Evolutionary conservation across 441 rosid genomes (phyloP).

Genomic region (Adansonia gregorii): DNA sequence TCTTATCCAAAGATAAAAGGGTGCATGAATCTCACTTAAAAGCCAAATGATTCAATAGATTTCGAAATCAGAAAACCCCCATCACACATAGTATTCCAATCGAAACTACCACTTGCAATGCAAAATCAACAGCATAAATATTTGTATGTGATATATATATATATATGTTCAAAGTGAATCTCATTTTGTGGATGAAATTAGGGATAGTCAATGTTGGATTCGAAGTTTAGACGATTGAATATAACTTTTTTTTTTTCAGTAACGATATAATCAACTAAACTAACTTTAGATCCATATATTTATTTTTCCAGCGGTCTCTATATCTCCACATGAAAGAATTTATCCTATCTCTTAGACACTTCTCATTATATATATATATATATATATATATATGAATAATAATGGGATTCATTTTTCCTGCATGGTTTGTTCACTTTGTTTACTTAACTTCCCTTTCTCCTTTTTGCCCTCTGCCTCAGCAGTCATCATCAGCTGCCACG

Average conservation of each 20-base stretch:
- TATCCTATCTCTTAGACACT: conserved; percentile 22
- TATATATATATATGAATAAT: no score
- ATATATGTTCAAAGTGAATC: no score
- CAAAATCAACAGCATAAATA: not conserved
- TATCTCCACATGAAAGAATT: conserved; percentile 17
- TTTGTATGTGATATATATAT: not conserved
- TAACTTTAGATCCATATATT: not conserved
- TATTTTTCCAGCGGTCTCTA: conserved; percentile 12
- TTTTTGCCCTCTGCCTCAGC: conserved; percentile 15
- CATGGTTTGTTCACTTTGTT: conserved; percentile 30
- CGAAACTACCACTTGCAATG: conserved; percentile 16
- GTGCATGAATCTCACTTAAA: conserved; percentile 55
- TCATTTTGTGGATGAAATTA: no score
- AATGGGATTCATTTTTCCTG: not conserved
- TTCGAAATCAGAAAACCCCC: conserved; percentile 28
- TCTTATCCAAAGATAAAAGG: conserved; percentile 54
- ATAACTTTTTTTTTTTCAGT: no score
- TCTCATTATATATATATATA: not conserved
- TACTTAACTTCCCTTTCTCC: no score
- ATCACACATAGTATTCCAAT: conserved; percentile 50
- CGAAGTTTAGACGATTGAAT: no score
- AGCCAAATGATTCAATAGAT: conserved; percentile 30
- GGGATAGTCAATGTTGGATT: no score
- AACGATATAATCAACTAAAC: no score
- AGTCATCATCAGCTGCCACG: conserved; percentile 16